Evolutionary conservation across 2,329 filamentous ascomycete species (phyloP).

Genomic region (Colletotrichum agaves): DNA sequence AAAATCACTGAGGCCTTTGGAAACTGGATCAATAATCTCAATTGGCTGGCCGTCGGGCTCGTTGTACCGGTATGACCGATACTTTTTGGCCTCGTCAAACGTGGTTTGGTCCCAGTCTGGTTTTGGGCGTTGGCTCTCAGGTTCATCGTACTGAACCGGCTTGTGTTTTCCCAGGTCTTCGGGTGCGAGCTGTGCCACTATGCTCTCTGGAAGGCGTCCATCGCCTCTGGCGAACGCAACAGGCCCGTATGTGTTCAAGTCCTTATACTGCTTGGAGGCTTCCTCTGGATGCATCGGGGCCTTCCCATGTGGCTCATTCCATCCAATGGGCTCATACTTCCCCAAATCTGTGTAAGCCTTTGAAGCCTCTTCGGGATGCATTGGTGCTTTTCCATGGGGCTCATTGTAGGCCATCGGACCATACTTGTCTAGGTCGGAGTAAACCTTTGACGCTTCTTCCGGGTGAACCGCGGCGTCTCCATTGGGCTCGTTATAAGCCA

Average conservation of each 20-base stretch:
- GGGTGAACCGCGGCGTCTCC: slow-evolving; percentile 44
- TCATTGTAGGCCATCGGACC: slow-evolving; percentile 38
- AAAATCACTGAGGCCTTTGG: slow-evolving; percentile 51
- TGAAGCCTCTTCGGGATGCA: slow-evolving; percentile 29
- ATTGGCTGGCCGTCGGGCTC: slow-evolving; percentile 47
- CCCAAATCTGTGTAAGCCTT: slow-evolving; percentile 35
- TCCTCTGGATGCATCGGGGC: slow-evolving; percentile 45
- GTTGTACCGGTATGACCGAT: slow-evolving; percentile 50
- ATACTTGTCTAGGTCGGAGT: slow-evolving; percentile 56
- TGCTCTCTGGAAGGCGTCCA: slow-evolving; percentile 23
- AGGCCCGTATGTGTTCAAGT: slow-evolving; percentile 48
- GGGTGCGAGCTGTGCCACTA: slow-evolving; percentile 17
- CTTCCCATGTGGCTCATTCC: slow-evolving; percentile 41
- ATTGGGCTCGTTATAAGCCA: slow-evolving; percentile 49
- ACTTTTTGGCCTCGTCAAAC: slow-evolving; percentile 52
- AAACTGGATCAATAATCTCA: slow-evolving; percentile 46
- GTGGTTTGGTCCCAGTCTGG: slow-evolving; percentile 47
- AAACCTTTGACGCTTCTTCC: slow-evolving; percentile 50
- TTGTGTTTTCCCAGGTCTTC: slow-evolving; percentile 29
- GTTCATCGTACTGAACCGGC: slow-evolving; percentile 25
- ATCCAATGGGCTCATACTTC: slow-evolving; percentile 37
- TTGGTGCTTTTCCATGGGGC: slow-evolving; percentile 37
- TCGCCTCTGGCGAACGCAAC: slow-evolving; percentile 41
- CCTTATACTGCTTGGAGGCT: slow-evolving; percentile 50
- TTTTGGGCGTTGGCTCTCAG: slow-evolving; percentile 44